A percentile compares a stretch with the other conserved stretches of the same genome.
These are phyloP conservation scores for Rhizopogon rudus DNA, from an alignment of 768 basidiomycete genomes.

Conservation along the genomic window DNA sequence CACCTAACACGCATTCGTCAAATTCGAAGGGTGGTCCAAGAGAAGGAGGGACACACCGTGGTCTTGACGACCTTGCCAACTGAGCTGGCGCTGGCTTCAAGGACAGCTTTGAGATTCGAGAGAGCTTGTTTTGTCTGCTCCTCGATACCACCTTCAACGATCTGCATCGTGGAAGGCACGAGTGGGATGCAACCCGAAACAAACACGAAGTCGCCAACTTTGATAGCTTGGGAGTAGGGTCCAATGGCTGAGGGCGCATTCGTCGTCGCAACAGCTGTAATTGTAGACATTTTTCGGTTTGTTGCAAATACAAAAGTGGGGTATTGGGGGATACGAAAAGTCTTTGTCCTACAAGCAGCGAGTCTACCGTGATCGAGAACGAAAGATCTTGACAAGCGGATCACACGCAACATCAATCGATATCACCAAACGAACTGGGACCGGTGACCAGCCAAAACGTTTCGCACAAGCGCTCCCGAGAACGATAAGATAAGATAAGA, in stretches of 20 bases:
- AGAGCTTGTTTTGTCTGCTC: constrained; percentile 81
- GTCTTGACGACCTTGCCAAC: constrained; percentile 85
- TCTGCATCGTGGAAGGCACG: constrained; percentile 62
- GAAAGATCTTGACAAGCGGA: background rate
- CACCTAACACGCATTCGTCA: constrained; percentile 44
- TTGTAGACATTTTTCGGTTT: constrained; percentile 2
- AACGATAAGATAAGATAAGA: background rate
- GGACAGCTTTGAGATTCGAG: constrained; percentile 78
- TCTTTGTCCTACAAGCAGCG: background rate
- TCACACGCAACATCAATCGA: background rate
- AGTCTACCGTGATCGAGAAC: background rate
- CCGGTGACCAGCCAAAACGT: no score
- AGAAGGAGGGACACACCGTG: constrained; percentile 52
- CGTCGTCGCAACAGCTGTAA: background rate
- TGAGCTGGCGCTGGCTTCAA: constrained; percentile 78
- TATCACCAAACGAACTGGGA: background rate
- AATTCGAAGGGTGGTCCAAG: background rate
- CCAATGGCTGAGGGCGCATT: constrained; percentile 72
- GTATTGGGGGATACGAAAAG: background rate
- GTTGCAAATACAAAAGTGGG: background rate
- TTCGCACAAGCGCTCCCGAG: background rate
- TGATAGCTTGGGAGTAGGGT: constrained; percentile 87
- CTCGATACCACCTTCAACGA: constrained; percentile 73
- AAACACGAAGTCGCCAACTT: constrained; percentile 80
- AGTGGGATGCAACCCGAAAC: constrained; percentile 87